Base-by-base conservation (phyloP, 2,329 filamentous ascomycete genomes). In the Fusarium pseudograminearum region DNA sequence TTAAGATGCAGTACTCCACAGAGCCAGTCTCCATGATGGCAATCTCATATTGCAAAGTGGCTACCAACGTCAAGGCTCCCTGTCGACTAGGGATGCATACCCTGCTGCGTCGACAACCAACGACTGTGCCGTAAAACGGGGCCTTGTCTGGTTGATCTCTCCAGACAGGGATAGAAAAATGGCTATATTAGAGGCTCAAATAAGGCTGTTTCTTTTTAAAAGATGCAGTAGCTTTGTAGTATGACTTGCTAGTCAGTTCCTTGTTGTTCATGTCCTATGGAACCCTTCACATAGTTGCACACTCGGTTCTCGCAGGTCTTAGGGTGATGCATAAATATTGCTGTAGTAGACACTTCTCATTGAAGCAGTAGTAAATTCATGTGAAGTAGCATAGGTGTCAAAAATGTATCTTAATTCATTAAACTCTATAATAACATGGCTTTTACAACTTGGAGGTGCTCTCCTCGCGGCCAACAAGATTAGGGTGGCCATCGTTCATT, bases 371-470 rank as follows among this genome's bases (percentile, higher is more conserved):
- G 6, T 3, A 11, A 10, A 8, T 4, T 14, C 6, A 41, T 9
- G 0, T 10, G 14, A 9, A 14, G 6, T 15, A 22, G 2, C 1
- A 18, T 33, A 8, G 6, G 10, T 9, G 8, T 12, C 3, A 24
- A 4, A 24, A 10, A 20, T 16, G 16, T 33, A 4, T 18, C 8
- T 30, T 18, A 2, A 36, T 30, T 40, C n/a, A 40, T 51, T 18
- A 18, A 16, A 40, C 3, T 34, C 34, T 38, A 46, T n/a, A 38
- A 30, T 30, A 22, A 30, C 8, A n/a, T 31, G 36, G 22, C 48
- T 40, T 63, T 63, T 63, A 61, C 55, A 61, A 41, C 42, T 61
- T 63, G 12, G 60, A 63, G 12, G 6, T 60, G 48, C 42, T 50
- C 18, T 64, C 61, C 57, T 64, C 57, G 5, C 57, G 61, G 40